phyloP scores from a whole-genome alignment of 306 rosid species.

The Fragaria ananassa region DNA sequence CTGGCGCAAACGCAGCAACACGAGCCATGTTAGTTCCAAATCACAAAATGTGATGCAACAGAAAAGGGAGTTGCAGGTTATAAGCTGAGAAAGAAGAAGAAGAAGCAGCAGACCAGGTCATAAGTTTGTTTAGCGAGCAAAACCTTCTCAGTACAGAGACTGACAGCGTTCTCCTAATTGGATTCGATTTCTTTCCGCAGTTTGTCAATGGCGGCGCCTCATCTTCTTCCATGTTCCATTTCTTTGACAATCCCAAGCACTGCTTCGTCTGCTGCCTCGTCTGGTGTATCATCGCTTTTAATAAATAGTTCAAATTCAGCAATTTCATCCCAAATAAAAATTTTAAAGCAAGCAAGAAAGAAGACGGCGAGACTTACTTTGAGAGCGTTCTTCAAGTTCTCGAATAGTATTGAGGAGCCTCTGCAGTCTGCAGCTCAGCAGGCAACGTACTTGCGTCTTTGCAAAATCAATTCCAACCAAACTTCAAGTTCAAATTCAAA shows the following conservation, averaged over 20 bases:
- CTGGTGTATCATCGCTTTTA: constrained; percentile 83
- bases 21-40: constrained; percentile 14
- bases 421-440: constrained; percentile 97
- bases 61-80: neutral
- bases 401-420: constrained; percentile 89
- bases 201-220: constrained; percentile 70
- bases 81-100: no score
- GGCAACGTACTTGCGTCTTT: constrained; percentile 82
- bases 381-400: constrained; percentile 97
- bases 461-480: neutral
- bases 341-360: neutral
- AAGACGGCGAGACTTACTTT: constrained; percentile 40
- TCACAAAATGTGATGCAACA: neutral
- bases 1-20: constrained; percentile 33
- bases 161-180: constrained; percentile 79
- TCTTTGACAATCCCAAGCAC: constrained; percentile 76
- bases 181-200: constrained; percentile 67
- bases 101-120: constrained; percentile 56
- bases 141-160: constrained; percentile 93
- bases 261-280: constrained; percentile 61
- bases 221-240: constrained; percentile 59
- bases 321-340: neutral
- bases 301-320: neutral
- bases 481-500: neutral
- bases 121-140: constrained; percentile 89